Percentiles rank a stretch among this genome's conserved stretches.
phyloP scores from a whole-genome alignment of 768 basidiomycete genomes.

The Termitomyces sp. region DNA sequence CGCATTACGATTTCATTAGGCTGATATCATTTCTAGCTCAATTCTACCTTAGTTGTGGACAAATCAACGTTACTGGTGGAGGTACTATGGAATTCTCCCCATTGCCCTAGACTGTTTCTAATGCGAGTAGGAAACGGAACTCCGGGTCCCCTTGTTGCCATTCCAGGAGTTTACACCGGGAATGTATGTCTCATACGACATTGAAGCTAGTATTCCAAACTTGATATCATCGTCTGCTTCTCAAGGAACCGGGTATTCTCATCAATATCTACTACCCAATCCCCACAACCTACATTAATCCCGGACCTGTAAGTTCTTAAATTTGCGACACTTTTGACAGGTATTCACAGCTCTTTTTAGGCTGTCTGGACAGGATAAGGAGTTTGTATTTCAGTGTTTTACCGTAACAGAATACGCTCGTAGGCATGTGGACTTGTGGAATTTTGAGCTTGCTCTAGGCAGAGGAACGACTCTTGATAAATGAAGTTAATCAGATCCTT shows the following conservation, averaged over 20 bases:
- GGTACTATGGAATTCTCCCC: constrained; percentile 17
- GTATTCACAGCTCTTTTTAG: background rate
- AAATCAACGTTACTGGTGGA: constrained; percentile 35
- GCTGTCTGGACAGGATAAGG: constrained; percentile 19
- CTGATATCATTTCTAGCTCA: constrained; percentile 16
- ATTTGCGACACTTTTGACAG: background rate
- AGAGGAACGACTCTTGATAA: background rate
- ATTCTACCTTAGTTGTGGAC: constrained; percentile 32
- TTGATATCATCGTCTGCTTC: background rate
- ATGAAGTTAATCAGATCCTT: background rate
- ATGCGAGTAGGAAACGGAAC: constrained; percentile 17
- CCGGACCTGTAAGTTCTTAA: constrained; percentile 20
- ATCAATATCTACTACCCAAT: constrained; percentile 23
- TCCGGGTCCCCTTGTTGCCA: constrained; percentile 22
- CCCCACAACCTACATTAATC: constrained; percentile 19
- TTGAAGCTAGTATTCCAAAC: background rate
- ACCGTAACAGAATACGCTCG: background rate
- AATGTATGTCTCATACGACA: constrained; percentile 8
- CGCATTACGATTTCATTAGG: background rate
- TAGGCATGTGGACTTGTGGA: background rate
- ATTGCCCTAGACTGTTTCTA: background rate
- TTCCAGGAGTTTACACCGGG: constrained; percentile 25
- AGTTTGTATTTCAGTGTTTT: background rate
- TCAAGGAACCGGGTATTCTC: constrained; percentile 18
- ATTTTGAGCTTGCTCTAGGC: background rate